Percentiles rank a stretch among this genome's conserved stretches.
Conservation (phyloP, 805 yeast genomes). For the Saturnispora silvae region DNA sequence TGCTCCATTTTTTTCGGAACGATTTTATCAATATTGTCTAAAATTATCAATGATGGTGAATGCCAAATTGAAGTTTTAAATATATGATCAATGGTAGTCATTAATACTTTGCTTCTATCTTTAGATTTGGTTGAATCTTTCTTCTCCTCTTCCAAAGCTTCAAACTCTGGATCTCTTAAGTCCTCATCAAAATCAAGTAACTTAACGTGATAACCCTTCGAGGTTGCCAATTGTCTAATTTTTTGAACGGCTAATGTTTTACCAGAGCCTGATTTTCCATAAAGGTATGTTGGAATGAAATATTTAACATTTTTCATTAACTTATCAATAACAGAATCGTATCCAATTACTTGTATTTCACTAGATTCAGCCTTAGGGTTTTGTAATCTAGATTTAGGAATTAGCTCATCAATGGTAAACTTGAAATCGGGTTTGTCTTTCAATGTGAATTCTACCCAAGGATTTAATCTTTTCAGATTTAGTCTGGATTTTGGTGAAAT, state of each 20-base stretch:
- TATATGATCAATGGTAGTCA: slow-evolving; percentile 38
- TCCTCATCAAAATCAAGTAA: slow-evolving; percentile 24
- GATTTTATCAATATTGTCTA: slow-evolving; percentile 71
- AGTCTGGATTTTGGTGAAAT: slow-evolving; percentile 2
- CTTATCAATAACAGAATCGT: not conserved
- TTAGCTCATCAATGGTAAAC: slow-evolving; percentile 38
- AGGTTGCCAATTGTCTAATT: slow-evolving; percentile 28
- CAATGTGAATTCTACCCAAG: slow-evolving; percentile 16
- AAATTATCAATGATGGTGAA: slow-evolving; percentile 59
- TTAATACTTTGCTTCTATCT: slow-evolving; percentile 14
- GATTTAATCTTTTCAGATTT: not conserved
- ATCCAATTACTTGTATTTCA: slow-evolving; percentile 39
- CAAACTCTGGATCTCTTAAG: not conserved
- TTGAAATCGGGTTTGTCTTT: slow-evolving; percentile 18
- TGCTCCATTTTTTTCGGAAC: slow-evolving; percentile 53
- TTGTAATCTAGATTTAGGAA: slow-evolving; percentile 32
- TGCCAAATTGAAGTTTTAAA: slow-evolving; percentile 47
- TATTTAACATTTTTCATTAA: not conserved
- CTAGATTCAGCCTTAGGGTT: not conserved
- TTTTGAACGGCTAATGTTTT: slow-evolving; percentile 48
- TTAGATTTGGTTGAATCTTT: slow-evolving; percentile 3
- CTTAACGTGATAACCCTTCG: slow-evolving; percentile 36
- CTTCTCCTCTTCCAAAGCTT: not conserved
- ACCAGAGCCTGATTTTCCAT: slow-evolving; percentile 78
- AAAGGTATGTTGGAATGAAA: slow-evolving; percentile 43